Base-by-base conservation (phyloP, 2,329 filamentous ascomycete species). In the Fonsecaea nubica region DNA sequence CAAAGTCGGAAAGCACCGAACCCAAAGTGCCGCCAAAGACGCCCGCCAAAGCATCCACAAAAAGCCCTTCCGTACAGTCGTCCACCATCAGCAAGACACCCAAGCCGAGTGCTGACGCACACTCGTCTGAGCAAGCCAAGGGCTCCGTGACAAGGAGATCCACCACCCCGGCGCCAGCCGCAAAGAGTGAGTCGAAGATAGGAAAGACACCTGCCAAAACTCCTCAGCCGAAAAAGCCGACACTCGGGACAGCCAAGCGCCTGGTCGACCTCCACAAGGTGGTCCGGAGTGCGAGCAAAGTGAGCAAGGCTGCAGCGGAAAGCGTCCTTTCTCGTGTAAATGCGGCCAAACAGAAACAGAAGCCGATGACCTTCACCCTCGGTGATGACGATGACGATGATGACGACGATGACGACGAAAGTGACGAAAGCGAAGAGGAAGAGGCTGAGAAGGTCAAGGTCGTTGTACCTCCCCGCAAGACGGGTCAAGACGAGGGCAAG, bases 331-430 rank as follows among this genome's bases (percentile, higher is more conserved):
- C 61, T 55, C 58, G 18, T 40, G 48, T 36, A 4, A 21, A 40
- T 4, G 38, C 55, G 15, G 45, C 40, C 15, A 54, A 36, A 3
- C 61, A 61, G 42, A 53, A 10, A 38, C 56, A 61, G 30, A 62
- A 62, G 38, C 57, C 59, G 15, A 52, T 58, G 4, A 54, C 58
- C 2, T 64, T 67, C 7, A 52, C 53, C n/a, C 36, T 50, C 15
- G 63, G 62, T 21, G 56, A 60, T 58, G 63, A 65, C 10, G 64
- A 63, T 18, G 59, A 63, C 10, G 63, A 65, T 6, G 63, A 65
- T 6, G 61, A 62, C 8, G 57, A 54, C 40, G 62, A 63, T n/a
- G 38, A 33, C n/a, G 42, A 57, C 18, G 55, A 57, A n/a, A 42
- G 40, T 6, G 40, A 42, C 40, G 40, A 42, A 25, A 25, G 25